Evolutionary conservation across 441 rosid genomes (phyloP).

Genomic region (Erodium moschatum): DNA sequence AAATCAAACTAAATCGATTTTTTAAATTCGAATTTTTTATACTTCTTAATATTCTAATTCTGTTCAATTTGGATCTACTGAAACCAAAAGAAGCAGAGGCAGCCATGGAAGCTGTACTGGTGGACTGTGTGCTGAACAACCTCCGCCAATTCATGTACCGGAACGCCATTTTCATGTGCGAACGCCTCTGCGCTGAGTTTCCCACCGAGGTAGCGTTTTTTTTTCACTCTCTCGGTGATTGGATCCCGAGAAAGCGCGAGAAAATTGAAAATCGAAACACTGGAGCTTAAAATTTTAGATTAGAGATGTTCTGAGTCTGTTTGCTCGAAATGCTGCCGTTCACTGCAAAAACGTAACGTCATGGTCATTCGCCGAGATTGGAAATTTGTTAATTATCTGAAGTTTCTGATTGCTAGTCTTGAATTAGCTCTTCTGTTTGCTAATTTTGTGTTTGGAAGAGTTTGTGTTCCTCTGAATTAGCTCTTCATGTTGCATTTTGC

Average conservation of each 20-base stretch:
- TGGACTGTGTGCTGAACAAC: slow-evolving; percentile 68
- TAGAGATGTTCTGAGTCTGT: background rate
- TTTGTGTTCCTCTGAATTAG: no score
- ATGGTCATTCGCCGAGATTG: background rate
- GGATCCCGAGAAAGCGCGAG: background rate
- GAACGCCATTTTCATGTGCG: slow-evolving; percentile 90
- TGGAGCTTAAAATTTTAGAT: background rate
- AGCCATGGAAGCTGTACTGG: slow-evolving; percentile 79
- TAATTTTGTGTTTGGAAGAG: no score
- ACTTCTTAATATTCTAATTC: no score
- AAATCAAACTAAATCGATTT: no score
- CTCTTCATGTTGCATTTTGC: background rate
- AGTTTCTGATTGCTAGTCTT: background rate
- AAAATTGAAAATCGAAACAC: background rate
- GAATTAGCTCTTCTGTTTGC: no score
- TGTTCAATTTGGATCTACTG: no score
- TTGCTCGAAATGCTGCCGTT: no score
- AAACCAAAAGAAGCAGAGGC: slow-evolving; percentile 14
- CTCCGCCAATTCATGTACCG: slow-evolving; percentile 68
- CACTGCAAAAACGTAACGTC: background rate
- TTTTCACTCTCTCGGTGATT: background rate
- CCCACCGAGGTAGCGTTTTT: slow-evolving; percentile 62
- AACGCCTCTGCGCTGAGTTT: slow-evolving; percentile 91
- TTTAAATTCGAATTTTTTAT: no score
- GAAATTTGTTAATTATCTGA: background rate